Evolutionary conservation across 2,329 filamentous ascomycete genomes (phyloP).

Genomic region (Fonsecaea pedrosoi): DNA sequence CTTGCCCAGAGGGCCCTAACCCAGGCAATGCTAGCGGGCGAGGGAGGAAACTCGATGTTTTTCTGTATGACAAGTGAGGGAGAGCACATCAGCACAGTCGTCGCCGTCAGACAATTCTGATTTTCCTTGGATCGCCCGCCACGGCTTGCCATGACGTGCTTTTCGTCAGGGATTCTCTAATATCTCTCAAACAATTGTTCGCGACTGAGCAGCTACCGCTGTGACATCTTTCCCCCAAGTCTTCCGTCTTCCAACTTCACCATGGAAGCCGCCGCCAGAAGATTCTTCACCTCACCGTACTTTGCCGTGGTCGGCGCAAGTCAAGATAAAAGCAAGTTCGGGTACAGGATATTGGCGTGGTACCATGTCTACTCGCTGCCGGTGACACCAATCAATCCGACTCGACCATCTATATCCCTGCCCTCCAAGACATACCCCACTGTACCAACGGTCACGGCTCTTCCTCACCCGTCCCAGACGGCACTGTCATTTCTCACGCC

Average conservation of each 20-base stretch:
- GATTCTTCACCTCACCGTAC: conserved; percentile 78
- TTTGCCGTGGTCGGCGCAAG: conserved; percentile 93
- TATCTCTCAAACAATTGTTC: background rate
- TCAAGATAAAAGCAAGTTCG: conserved; percentile 82
- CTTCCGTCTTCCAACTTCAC: background rate
- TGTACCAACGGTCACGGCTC: conserved; percentile 67
- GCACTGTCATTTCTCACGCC: conserved; percentile 87
- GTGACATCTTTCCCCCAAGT: background rate
- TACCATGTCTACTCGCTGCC: conserved; percentile 78
- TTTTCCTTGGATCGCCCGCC: background rate
- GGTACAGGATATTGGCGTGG: conserved; percentile 82
- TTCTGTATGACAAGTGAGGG: background rate
- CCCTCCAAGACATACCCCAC: conserved; percentile 66
- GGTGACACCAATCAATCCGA: conserved; percentile 84
- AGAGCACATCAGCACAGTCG: background rate
- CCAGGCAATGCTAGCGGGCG: background rate
- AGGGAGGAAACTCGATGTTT: background rate
- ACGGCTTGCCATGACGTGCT: background rate
- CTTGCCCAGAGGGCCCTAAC: conserved; percentile 17
- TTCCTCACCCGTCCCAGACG: conserved; percentile 72
- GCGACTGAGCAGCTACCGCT: background rate
- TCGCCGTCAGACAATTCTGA: background rate
- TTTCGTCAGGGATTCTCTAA: background rate
- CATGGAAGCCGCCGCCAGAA: conserved; percentile 73
- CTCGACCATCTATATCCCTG: conserved; percentile 68